Evolutionary conservation across 2,329 filamentous ascomycete species (phyloP).

Genomic region (Cladosporium sp.): DNA sequence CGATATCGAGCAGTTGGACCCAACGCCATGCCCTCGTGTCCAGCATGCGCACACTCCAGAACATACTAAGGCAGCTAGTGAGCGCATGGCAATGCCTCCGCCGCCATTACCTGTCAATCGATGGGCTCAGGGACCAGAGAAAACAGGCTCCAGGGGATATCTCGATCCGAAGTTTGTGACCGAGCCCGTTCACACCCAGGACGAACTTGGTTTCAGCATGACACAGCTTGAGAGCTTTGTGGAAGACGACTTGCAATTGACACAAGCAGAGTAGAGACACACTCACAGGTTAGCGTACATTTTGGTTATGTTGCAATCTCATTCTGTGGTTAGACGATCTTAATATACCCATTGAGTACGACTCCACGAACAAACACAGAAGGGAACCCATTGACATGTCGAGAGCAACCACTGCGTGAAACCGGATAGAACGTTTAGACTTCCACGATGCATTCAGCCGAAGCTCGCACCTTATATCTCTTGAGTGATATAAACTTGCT

Average conservation of each 20-base stretch:
- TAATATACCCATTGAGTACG: not conserved
- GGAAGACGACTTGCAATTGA: slow-evolving; percentile 38
- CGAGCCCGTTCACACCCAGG: not conserved
- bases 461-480: not conserved
- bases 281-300: not conserved
- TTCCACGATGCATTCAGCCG: not conserved
- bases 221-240: slow-evolving; percentile 38
- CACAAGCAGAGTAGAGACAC: slow-evolving; percentile 24
- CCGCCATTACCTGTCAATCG: slow-evolving; percentile 19
- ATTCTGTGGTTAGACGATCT: not conserved
- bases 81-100: slow-evolving; percentile 22
- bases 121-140: not conserved
- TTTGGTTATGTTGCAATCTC: not conserved
- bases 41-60: not conserved
- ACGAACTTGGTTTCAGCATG: slow-evolving; percentile 29
- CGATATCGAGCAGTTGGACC: slow-evolving; percentile 41
- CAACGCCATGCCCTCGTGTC: slow-evolving; percentile 9
- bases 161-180: not conserved
- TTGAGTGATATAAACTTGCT: not conserved
- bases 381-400: not conserved
- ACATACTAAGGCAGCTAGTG: slow-evolving; percentile 6
- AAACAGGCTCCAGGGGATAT: too few species aligned
- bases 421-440: not conserved
- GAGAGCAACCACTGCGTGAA: not conserved
- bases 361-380: not conserved